These are phyloP conservation scores for Schizopora paradoxa DNA, from an alignment of 1,284 basidiomycete genomes.

Conservation along the genomic window DNA sequence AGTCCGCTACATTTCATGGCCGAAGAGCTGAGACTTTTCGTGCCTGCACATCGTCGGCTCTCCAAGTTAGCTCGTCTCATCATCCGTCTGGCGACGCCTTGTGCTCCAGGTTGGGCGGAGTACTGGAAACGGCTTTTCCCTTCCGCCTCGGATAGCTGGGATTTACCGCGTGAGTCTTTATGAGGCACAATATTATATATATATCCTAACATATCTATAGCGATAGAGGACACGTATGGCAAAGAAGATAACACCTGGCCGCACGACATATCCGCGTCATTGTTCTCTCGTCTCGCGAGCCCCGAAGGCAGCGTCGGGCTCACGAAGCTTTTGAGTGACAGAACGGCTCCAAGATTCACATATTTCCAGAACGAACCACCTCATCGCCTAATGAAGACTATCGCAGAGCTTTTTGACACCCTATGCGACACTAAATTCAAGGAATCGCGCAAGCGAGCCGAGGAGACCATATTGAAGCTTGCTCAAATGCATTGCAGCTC, in stretches of 20 bases:
- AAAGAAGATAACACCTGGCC: conserved; percentile 22
- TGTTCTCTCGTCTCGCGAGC: conserved; percentile 22
- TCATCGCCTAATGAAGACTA: conserved; percentile 43
- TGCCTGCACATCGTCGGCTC: conserved; percentile 52
- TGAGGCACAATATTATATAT: neutral
- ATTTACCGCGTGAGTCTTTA: conserved; percentile 41
- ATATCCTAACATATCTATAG: neutral
- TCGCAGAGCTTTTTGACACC: conserved; percentile 41
- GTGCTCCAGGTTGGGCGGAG: conserved; percentile 80
- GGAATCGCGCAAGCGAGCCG: conserved; percentile 55
- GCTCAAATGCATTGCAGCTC: conserved; percentile 44
- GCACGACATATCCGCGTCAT: conserved; percentile 33
- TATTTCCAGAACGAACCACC: conserved; percentile 58
- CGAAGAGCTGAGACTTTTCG: conserved; percentile 58
- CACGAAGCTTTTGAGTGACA: conserved; percentile 4
- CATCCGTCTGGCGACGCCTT: conserved; percentile 57
- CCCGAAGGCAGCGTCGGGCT: conserved; percentile 6
- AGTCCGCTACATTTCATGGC: conserved; percentile 74
- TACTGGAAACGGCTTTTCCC: conserved; percentile 81
- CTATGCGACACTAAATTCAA: conserved; percentile 47
- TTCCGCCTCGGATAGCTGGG: conserved; percentile 51
- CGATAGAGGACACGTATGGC: conserved; percentile 1
- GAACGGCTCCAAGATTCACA: conserved; percentile 38
- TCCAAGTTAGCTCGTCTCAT: conserved; percentile 59
- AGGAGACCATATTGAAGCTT: conserved; percentile 58